These are phyloP conservation scores for Sclerotinia sclerotiorum DNA, from an alignment of 2,329 filamentous ascomycete genomes.

Conservation along the genomic window DNA sequence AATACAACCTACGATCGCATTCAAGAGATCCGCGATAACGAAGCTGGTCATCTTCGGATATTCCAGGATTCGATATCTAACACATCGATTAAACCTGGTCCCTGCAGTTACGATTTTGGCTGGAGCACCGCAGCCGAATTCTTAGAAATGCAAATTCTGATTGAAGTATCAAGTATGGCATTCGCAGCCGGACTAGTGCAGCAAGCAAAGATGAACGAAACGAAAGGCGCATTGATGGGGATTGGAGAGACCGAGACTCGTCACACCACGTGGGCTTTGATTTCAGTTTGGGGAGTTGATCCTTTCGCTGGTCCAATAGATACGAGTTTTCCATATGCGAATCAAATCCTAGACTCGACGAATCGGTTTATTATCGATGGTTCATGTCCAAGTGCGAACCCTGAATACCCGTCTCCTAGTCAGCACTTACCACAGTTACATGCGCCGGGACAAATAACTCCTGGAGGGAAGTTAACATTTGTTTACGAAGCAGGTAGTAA, in stretches of 20 bases:
- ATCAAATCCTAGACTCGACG: conserved; percentile 45
- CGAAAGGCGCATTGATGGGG: conserved; percentile 43
- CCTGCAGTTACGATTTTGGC: conserved; percentile 41
- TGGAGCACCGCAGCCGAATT: conserved; percentile 32
- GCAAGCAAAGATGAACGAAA: conserved; percentile 40
- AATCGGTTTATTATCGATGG: conserved; percentile 40
- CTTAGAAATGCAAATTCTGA: conserved; percentile 41
- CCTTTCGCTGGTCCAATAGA: conserved; percentile 46
- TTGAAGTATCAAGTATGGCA: conserved; percentile 45
- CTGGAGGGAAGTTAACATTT: conserved; percentile 40
- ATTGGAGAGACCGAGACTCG: conserved; percentile 44
- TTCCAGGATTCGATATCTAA: conserved; percentile 47
- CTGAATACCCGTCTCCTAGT: conserved; percentile 42
- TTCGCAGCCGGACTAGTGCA: conserved; percentile 44
- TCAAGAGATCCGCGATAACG: conserved; percentile 47
- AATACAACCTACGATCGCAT: conserved; percentile 45
- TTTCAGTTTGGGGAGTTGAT: conserved; percentile 44
- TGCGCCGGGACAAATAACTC: conserved; percentile 34
- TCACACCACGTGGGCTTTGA: conserved; percentile 46
- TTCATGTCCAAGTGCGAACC: conserved; percentile 43
- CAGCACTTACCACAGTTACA: conserved; percentile 42
- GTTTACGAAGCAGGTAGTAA: conserved; percentile 34
- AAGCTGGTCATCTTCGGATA: conserved; percentile 47
- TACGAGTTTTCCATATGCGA: conserved; percentile 46
- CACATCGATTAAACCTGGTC: conserved; percentile 45